Percentiles rank a stretch among this genome's conserved stretches.
Evolutionary conservation across 1,139 yeast genomes (phyloP).

Genomic region (Taphrina deformans): DNA sequence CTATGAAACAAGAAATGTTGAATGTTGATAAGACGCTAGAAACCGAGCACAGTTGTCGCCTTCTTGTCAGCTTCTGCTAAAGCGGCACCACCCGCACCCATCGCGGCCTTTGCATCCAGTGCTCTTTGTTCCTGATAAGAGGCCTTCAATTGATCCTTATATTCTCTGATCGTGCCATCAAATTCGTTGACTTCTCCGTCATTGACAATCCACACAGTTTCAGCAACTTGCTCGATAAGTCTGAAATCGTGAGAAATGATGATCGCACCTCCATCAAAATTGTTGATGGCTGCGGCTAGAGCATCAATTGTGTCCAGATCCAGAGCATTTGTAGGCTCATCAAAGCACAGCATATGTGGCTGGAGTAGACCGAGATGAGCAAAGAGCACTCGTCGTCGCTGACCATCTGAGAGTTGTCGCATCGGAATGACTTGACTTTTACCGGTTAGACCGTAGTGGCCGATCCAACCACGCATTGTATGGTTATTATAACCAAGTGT

Average conservation of each 20-base stretch:
- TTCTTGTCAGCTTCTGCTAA: conserved; percentile 22
- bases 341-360: conserved; percentile 91
- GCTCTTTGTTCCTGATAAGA: conserved; percentile 29
- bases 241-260: conserved; percentile 99
- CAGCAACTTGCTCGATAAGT: conserved; percentile 93
- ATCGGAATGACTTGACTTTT: conserved; percentile 98
- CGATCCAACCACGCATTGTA: conserved; percentile 50
- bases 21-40: background rate
- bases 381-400: conserved; percentile 97
- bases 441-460: conserved; percentile 97
- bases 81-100: conserved; percentile 21
- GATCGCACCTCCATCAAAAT: conserved; percentile 95
- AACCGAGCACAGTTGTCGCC: conserved; percentile 14
- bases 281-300: conserved; percentile 90
- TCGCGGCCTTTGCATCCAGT: conserved; percentile 21
- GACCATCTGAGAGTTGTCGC: conserved; percentile 99
- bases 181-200: conserved; percentile 33
- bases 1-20: background rate
- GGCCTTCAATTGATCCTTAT: conserved; percentile 36
- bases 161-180: conserved; percentile 37
- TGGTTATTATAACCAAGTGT: conserved; percentile 74
- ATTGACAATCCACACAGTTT: conserved; percentile 52
- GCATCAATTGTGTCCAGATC: conserved; percentile 98
- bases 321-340: conserved; percentile 99
- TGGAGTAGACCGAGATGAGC: conserved; percentile 92